Conservation (phyloP, 768 basidiomycete genomes). For the Trametes elegans region DNA sequence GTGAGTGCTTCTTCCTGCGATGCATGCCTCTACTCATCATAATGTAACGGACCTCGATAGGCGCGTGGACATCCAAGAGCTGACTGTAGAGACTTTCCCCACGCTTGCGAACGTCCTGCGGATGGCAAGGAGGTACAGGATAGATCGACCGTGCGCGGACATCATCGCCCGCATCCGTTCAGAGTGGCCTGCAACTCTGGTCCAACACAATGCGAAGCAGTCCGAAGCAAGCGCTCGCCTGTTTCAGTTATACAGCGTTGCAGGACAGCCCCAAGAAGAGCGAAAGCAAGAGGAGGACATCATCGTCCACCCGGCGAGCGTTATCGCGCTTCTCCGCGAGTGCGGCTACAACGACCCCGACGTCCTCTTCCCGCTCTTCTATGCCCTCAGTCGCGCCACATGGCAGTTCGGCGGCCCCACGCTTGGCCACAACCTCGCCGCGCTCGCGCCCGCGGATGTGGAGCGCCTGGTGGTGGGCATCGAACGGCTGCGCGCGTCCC, state of each 20-base stretch:
- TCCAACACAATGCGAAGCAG: constrained; percentile 24
- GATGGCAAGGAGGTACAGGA: constrained; percentile 33
- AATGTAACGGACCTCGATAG: too few relatives aligned
- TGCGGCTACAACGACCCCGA: constrained; percentile 17
- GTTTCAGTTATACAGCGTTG: background rate
- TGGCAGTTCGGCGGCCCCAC: constrained; percentile 22
- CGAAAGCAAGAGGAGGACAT: constrained; percentile 12
- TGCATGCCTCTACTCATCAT: background rate
- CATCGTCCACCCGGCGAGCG: constrained; percentile 24
- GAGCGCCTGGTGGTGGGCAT: constrained; percentile 26
- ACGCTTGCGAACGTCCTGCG: constrained; percentile 25
- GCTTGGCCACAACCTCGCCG: constrained; percentile 22
- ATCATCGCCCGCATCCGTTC: constrained; percentile 30
- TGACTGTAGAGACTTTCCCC: constrained; percentile 22
- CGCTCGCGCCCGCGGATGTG: constrained; percentile 23
- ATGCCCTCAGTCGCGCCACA: constrained; percentile 26
- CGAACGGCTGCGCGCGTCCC: constrained; percentile 20
- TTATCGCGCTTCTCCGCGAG: constrained; percentile 27
- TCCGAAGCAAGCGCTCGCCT: constrained; percentile 17
- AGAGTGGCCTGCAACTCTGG: constrained; percentile 33
- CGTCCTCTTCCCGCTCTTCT: constrained; percentile 28
- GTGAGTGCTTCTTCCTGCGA: constrained; percentile 15
- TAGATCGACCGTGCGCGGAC: constrained; percentile 29
- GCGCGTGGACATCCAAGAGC: constrained; percentile 18
- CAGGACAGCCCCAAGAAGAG: background rate